A percentile compares a stretch with the other conserved stretches of the same genome.
phyloP scores from a whole-genome alignment of 2,329 filamentous ascomycete species.

The Botrytis hyacinthi region DNA sequence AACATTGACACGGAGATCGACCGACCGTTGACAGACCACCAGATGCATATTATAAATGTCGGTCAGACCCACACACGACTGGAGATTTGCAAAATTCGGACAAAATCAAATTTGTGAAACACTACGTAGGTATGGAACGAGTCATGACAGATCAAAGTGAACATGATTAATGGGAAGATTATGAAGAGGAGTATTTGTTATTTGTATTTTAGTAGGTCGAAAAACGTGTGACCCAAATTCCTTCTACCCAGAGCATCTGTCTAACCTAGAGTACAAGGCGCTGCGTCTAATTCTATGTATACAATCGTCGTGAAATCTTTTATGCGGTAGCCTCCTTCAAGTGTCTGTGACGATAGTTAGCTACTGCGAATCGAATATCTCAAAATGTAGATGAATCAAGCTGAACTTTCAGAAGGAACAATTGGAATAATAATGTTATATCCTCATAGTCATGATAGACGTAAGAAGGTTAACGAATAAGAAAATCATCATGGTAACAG shows the following conservation, averaged over 20 bases:
- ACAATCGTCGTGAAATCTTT: constrained; percentile 40
- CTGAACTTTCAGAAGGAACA: constrained; percentile 84
- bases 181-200: constrained; percentile 28
- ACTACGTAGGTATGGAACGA: too few species aligned
- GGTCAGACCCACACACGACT: not conserved
- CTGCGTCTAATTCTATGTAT: constrained; percentile 35
- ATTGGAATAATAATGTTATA: constrained; percentile 72
- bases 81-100: not conserved
- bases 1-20: not conserved
- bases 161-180: not conserved
- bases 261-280: constrained; percentile 36
- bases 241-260: constrained; percentile 20
- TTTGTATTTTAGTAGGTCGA: constrained; percentile 24
- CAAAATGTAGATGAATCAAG: not conserved
- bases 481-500: constrained; percentile 43
- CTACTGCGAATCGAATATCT: not conserved
- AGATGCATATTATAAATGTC: not conserved
- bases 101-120: not conserved
- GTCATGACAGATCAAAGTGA: not conserved
- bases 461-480: constrained; percentile 42
- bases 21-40: not conserved
- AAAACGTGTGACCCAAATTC: constrained; percentile 15
- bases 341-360: constrained; percentile 48
- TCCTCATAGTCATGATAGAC: constrained; percentile 43
- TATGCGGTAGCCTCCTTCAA: constrained; percentile 70